Base-by-base conservation (phyloP, 345 rosid genomes). In the Stellera chamaejasme region DNA sequence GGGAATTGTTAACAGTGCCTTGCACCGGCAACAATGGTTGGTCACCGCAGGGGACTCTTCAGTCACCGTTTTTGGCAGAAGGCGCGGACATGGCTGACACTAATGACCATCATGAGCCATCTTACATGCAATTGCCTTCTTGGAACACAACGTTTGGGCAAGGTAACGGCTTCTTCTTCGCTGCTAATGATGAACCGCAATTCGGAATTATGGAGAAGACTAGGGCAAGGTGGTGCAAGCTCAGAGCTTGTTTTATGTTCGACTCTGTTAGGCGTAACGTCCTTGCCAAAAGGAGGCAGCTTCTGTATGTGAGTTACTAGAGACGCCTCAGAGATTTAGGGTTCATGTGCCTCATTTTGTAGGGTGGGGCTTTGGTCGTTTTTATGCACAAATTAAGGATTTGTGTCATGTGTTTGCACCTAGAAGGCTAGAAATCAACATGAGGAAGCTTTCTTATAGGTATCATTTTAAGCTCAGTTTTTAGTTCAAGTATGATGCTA, bases 201-300 rank as follows among this genome's bases (percentile, higher is more conserved):
- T 14, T 65, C 27, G 64, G 63, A 48, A 59, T 45, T 25, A 59
- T 59, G 32, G 36, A 45, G 32, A 32, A 39, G 62, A 16, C 80
- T 0, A 82, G 64, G 66, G 87, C 69, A 9, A 63, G 81, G 14
- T 86, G 98, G 98, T 75, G 83, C 60, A 84, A 82, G 79, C 63
- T 88, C 19, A 67, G 87, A 51, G 90, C 96, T 14, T 90, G 80
- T 3, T 41, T 86, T 13, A 77, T 65, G 45, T 50, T 65, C 63
- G 32, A 63, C 13, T 75, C 73, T 5, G 53, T 81, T 2, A 43
- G 68, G 70, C 64, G 71, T 3, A 51, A 55, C 13, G 48, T 69
- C 48, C 77, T 63, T 43, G 61, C 72, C 4, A 69, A 9, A 63
- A 77, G 60, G 62, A 55, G 43, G 19, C 50, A 61, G 66, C 52